phyloP scores from a whole-genome alignment of 163 green algal species.

The Coccomyxa subellipsoidea region DNA sequence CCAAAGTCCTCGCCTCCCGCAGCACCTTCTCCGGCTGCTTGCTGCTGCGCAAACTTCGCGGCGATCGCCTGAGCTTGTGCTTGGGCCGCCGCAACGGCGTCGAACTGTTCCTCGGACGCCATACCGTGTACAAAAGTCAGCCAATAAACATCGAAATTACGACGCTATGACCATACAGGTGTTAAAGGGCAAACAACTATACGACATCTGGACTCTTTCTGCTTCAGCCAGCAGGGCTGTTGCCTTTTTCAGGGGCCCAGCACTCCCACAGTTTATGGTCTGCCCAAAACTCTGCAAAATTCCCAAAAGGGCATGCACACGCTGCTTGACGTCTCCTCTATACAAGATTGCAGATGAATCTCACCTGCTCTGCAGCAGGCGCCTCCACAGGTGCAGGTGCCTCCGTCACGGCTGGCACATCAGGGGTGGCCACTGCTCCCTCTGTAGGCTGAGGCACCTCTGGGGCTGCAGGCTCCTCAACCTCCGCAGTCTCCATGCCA shows the following conservation, averaged over 20 bases:
- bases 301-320: no score
- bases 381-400: background rate
- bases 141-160: background rate
- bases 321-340: no score
- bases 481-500: background rate
- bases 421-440: background rate
- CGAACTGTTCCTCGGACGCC: background rate
- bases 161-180: background rate
- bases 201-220: background rate
- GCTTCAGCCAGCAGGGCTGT: background rate
- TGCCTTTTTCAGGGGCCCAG: no score
- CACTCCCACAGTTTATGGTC: no score
- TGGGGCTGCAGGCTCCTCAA: background rate
- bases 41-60: conserved; percentile 7
- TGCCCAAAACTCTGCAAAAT: no score
- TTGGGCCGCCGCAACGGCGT: conserved; percentile 1
- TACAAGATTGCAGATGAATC: no score
- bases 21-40: background rate
- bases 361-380: background rate
- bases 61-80: background rate
- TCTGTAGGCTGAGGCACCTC: conserved; percentile 5
- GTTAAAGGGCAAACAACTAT: background rate
- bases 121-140: background rate
- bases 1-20: background rate
- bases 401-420: background rate